Base-by-base conservation (phyloP, 805 yeast genomes). In the Schizosaccharomyces lindneri region DNA sequence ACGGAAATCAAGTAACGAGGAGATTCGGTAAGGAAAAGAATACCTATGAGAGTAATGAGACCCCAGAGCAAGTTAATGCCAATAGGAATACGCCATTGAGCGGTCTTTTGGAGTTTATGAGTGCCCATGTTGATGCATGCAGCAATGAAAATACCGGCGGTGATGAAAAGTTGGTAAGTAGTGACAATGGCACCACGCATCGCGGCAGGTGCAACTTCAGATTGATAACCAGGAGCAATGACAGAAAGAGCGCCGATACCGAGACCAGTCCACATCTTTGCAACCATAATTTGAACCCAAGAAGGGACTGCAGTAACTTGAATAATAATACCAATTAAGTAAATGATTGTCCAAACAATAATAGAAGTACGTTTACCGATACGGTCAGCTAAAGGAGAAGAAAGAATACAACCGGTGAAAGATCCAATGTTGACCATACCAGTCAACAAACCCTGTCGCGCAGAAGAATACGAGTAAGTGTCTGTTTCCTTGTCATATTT, bases 191-290 rank as follows among this genome's bases (percentile, higher is more conserved):
- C 80, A 66, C 94, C 94, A 73, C 94, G 77, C 61, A 85, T 79
- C 77, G 84, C 81, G 67, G 78, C 81, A 32, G 93, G 93, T 19
- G 87, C 79, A 48, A 85, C 82, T 70, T 85, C 87, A 41, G 89
- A 84, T 74, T 83, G 83, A 69, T 84, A 85, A 57, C 43, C 60
- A 27, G 60, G 60, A 15, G 83, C 85, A 63, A 82, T 76, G 55
- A 88, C 87, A 48, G 89, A 80, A 46, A 85, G 77, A 65, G 81
- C 81, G 65, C 95, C 95, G 63, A 86, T 86, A 63, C 85, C 84
- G 15, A 84, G 67, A 64, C 95, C 95, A 36, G 85, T 81, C 64
- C 85, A 73, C 29, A 79, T 46, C 27, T 43, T 41, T 7, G 55
- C 61, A 2, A 59, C 32, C 55, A 59, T 27, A 19, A 43, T 19